Evolutionary conservation across 2,329 filamentous ascomycete genomes (phyloP).

Genomic region (Diaporthe sp.): DNA sequence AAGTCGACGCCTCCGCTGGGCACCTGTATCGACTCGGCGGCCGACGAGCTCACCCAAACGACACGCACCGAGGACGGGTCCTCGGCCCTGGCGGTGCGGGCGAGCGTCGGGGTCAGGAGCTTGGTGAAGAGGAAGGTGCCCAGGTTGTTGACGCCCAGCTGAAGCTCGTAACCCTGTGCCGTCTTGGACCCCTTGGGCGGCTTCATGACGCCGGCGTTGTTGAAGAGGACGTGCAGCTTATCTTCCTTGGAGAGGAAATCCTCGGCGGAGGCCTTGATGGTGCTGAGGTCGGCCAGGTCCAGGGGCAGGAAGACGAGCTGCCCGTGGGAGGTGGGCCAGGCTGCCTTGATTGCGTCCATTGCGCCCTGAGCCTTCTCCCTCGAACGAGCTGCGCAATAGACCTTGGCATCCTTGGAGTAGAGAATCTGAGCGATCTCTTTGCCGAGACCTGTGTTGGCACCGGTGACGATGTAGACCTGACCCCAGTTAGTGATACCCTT

Average conservation of each 20-base stretch:
- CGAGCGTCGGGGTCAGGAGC: constrained; percentile 38
- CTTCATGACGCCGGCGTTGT: constrained; percentile 57
- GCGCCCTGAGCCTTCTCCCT: constrained; percentile 55
- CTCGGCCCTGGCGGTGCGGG: constrained; percentile 24
- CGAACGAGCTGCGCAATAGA: constrained; percentile 65
- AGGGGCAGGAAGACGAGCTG: constrained; percentile 52
- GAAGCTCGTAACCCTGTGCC: constrained; percentile 41
- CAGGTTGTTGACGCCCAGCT: constrained; percentile 40
- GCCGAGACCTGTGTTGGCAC: constrained; percentile 56
- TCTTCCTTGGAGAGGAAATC: constrained; percentile 44
- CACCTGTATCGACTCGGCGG: constrained; percentile 27
- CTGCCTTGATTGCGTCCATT: constrained; percentile 55
- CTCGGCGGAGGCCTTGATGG: constrained; percentile 45
- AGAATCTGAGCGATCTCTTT: constrained; percentile 63
- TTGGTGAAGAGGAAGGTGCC: constrained; percentile 40
- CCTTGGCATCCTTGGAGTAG: constrained; percentile 62
- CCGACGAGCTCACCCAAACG: constrained; percentile 38
- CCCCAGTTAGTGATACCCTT: neutral
- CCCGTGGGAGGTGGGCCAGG: constrained; percentile 42
- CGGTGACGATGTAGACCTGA: constrained; percentile 63
- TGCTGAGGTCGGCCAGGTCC: constrained; percentile 48
- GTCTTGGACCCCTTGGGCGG: constrained; percentile 47
- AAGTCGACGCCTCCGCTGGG: constrained; percentile 28
- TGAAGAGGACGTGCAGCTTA: constrained; percentile 54
- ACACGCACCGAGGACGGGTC: constrained; percentile 35